phyloP scores from a whole-genome alignment of 257 asterid species.

The Solanum appendiculatum region DNA sequence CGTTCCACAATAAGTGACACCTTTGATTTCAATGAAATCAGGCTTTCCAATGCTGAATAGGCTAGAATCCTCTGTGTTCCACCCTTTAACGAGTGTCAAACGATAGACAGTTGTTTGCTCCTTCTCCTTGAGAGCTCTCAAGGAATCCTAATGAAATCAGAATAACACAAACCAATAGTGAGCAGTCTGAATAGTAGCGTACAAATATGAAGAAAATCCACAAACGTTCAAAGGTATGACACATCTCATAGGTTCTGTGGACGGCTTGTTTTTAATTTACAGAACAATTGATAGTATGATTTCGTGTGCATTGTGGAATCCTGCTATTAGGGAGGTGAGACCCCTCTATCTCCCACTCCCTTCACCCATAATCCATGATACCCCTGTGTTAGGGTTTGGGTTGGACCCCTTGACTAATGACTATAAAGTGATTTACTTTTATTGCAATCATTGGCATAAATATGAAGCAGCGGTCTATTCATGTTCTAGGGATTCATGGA shows the following conservation, averaged over 20 bases:
- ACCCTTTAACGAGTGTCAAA: conserved; percentile 90
- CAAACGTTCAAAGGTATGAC: not conserved
- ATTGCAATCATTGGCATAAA: too few relatives aligned
- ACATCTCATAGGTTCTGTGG: not conserved
- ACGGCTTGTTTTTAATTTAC: not conserved
- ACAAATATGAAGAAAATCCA: not conserved
- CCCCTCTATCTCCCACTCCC: not conserved
- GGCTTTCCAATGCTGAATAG: conserved; percentile 75
- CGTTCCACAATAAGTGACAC: conserved; percentile 99
- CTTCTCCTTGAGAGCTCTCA: conserved; percentile 83
- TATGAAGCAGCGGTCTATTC: too few relatives aligned
- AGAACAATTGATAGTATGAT: not conserved
- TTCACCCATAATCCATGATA: not conserved
- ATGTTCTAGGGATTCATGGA: too few relatives aligned
- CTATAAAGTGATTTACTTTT: not conserved
- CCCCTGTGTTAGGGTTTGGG: not conserved
- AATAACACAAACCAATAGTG: not conserved
- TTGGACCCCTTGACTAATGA: not conserved
- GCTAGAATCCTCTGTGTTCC: conserved; percentile 90
- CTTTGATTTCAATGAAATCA: conserved; percentile 94
- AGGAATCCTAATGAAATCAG: conserved; percentile 52
- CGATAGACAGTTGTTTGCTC: conserved; percentile 94
- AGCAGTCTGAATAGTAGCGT: not conserved
- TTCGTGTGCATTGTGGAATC: not conserved
- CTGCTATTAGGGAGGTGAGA: too few relatives aligned